A percentile compares a stretch with the other conserved stretches of the same genome.
Conservation (phyloP, 2,329 filamentous ascomycete genomes). For the Tolypocladium ovalisporum region DNA sequence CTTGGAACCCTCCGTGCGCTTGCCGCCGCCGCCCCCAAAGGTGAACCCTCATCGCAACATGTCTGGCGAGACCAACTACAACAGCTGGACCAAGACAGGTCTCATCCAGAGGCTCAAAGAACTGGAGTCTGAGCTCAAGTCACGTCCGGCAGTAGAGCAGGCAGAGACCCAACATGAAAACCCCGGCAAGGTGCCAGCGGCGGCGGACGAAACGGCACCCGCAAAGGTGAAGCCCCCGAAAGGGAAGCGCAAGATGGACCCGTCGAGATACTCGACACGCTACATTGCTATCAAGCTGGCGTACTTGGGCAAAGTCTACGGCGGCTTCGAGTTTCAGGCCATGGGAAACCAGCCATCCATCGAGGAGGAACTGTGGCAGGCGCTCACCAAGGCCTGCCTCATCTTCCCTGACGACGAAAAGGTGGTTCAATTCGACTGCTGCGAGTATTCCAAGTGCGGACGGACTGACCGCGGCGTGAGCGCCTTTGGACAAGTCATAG, state of each 20-base stretch:
- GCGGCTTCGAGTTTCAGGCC: constrained; percentile 81
- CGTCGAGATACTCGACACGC: constrained; percentile 70
- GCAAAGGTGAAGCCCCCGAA: constrained; percentile 24
- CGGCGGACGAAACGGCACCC: neutral
- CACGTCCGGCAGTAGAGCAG: constrained; percentile 18
- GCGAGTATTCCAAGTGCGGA: constrained; percentile 91
- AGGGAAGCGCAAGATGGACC: constrained; percentile 53
- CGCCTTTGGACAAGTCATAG: constrained; percentile 93
- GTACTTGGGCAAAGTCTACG: constrained; percentile 84
- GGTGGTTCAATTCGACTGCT: constrained; percentile 67
- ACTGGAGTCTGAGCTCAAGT: constrained; percentile 55
- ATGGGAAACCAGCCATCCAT: constrained; percentile 67
- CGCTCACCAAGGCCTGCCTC: constrained; percentile 67
- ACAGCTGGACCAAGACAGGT: constrained; percentile 55
- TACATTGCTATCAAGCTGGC: constrained; percentile 87
- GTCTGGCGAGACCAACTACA: constrained; percentile 37
- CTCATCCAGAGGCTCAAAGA: constrained; percentile 57
- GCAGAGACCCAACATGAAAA: neutral
- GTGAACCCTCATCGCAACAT: constrained; percentile 11
- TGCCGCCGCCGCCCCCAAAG: neutral
- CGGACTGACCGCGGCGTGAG: constrained; percentile 89
- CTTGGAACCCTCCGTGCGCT: neutral
- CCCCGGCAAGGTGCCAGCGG: neutral
- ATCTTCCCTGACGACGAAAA: constrained; percentile 60
- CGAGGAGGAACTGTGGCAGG: constrained; percentile 91